Percentiles rank a stretch among this genome's conserved stretches.
These are phyloP conservation scores for Verticillium nonalfalfae DNA, from an alignment of 2,329 filamentous ascomycete species.

Conservation along the genomic window DNA sequence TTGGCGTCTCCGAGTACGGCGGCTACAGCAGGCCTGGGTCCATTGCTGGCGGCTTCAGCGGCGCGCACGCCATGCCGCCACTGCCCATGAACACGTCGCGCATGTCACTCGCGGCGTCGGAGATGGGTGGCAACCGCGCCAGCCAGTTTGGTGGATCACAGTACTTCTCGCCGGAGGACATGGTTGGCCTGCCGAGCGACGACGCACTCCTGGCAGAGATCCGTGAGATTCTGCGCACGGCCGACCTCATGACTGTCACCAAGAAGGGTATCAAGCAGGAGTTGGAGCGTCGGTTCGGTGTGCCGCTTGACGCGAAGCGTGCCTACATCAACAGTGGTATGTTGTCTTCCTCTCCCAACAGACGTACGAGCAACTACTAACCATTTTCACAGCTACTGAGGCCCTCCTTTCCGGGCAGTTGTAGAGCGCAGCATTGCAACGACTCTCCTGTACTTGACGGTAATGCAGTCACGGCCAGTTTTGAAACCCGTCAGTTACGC, in stretches of 20 bases:
- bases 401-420: conserved; percentile 72
- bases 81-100: conserved; percentile 56
- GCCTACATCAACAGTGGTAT: conserved; percentile 90
- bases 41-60: conserved; percentile 26
- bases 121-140: conserved; percentile 52
- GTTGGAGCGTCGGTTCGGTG: conserved; percentile 83
- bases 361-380: conserved; percentile 21
- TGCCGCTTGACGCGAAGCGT: conserved; percentile 79
- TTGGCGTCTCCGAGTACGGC: conserved; percentile 62
- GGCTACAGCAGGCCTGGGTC: conserved; percentile 54
- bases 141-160: conserved; percentile 56
- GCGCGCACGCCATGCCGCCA: conserved; percentile 32
- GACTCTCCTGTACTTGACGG: not conserved
- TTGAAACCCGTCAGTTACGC: not conserved
- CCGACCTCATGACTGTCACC: conserved; percentile 94
- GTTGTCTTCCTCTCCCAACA: conserved; percentile 24
- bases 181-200: conserved; percentile 74
- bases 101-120: conserved; percentile 74
- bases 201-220: conserved; percentile 91
- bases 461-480: not conserved
- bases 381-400: conserved; percentile 55
- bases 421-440: conserved; percentile 30
- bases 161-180: conserved; percentile 57
- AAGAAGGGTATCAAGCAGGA: conserved; percentile 98
- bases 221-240: conserved; percentile 82